These are phyloP conservation scores for Fusarium sp. DNA, from an alignment of 2,329 filamentous ascomycete genomes.

Conservation along the genomic window DNA sequence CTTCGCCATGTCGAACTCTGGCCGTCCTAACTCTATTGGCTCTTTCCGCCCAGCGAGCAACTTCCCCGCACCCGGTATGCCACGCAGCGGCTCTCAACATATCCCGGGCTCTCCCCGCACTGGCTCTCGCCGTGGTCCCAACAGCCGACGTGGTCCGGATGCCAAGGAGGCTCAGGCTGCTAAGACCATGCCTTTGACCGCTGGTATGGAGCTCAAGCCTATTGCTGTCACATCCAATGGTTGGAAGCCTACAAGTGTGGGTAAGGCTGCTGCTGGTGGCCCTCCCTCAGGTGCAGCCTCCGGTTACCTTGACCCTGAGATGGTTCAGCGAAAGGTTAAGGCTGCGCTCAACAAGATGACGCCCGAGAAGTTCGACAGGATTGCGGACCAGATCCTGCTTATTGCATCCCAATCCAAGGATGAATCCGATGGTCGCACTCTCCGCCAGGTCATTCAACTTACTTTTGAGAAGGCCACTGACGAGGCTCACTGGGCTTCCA, in stretches of 20 bases:
- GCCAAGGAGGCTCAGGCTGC: constrained; percentile 78
- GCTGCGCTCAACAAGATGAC: constrained; percentile 99
- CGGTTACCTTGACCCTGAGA: constrained; percentile 84
- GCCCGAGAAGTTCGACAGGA: constrained; percentile 97
- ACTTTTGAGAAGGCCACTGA: constrained; percentile 99
- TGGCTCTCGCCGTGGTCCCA: constrained; percentile 61
- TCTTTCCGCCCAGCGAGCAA: constrained; percentile 63
- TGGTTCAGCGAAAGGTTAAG: constrained; percentile 99
- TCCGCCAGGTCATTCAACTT: constrained; percentile 98
- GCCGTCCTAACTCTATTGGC: constrained; percentile 50
- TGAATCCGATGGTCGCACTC: constrained; percentile 91
- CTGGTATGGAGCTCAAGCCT: constrained; percentile 84
- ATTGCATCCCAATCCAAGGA: constrained; percentile 97
- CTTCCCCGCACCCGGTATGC: constrained; percentile 75
- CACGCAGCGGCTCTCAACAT: constrained; percentile 72
- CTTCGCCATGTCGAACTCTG: constrained; percentile 74
- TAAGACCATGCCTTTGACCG: constrained; percentile 93
- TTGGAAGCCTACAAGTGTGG: constrained; percentile 89
- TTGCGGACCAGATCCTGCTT: constrained; percentile 90
- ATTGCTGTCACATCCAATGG: constrained; percentile 81
- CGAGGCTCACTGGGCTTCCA: constrained; percentile 97
- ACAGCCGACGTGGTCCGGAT: constrained; percentile 73
- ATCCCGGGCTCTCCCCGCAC: constrained; percentile 82
- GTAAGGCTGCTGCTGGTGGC: constrained; percentile 54
- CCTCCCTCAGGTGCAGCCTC: constrained; percentile 61